Percentiles rank a stretch among this genome's conserved stretches.
phyloP scores from a whole-genome alignment of 2,329 filamentous ascomycete species.

The Mycosphaerella arachidis region DNA sequence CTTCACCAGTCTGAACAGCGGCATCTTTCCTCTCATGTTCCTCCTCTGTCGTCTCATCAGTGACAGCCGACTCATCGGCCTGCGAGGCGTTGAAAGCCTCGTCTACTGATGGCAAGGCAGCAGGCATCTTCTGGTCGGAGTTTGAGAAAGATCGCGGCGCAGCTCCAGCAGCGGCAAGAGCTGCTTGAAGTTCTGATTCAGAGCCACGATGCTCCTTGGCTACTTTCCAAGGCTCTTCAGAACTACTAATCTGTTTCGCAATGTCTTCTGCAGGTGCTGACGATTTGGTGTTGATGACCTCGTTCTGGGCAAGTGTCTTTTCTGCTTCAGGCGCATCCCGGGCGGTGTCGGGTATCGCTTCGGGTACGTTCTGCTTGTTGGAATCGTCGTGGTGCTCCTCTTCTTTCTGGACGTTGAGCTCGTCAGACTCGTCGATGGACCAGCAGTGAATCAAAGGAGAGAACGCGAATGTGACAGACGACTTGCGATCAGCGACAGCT shows the following conservation, averaged over 20 bases:
- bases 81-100: slow-evolving; percentile 5
- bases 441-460: slow-evolving; percentile 37
- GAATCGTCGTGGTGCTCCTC: slow-evolving; percentile 8
- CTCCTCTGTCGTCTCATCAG: slow-evolving; percentile 5
- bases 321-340: slow-evolving; percentile 19
- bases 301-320: slow-evolving; percentile 24
- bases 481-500: slow-evolving; percentile 49
- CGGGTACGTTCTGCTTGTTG: neutral
- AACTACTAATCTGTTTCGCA: slow-evolving; percentile 13
- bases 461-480: slow-evolving; percentile 42
- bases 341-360: slow-evolving; percentile 7
- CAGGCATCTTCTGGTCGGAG: slow-evolving; percentile 1
- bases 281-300: slow-evolving; percentile 22
- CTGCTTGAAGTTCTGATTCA: slow-evolving; percentile 21
- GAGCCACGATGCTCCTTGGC: slow-evolving; percentile 12
- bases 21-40: slow-evolving; percentile 5
- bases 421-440: slow-evolving; percentile 41
- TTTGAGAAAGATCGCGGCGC: slow-evolving; percentile 13
- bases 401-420: slow-evolving; percentile 32
- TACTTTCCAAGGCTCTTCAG: slow-evolving; percentile 16
- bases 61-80: slow-evolving; percentile 5
- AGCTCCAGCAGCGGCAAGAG: slow-evolving; percentile 21
- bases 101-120: slow-evolving; percentile 27
- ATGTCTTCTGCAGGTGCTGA: slow-evolving; percentile 19
- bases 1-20: slow-evolving; percentile 17